Evolutionary conservation across 352 stramenopile genomes (phyloP).

Genomic region (Pythium myriotylum): DNA sequence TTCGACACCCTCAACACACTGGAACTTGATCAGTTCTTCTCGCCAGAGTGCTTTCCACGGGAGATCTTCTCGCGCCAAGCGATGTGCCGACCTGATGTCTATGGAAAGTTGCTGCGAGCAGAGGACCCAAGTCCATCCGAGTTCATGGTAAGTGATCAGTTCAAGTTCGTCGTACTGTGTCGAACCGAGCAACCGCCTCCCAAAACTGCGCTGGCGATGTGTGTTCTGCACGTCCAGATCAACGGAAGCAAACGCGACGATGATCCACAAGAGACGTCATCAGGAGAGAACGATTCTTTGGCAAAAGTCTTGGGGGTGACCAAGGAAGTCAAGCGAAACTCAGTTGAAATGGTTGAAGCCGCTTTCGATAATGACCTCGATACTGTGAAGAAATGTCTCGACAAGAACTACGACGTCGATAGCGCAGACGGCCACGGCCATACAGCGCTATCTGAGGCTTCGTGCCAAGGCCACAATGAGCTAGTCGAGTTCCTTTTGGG

Average conservation of each 20-base stretch:
- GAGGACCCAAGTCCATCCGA: slow-evolving; percentile 43
- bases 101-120: slow-evolving; percentile 43
- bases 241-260: neutral
- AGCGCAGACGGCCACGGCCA: slow-evolving; percentile 85
- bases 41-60: slow-evolving; percentile 58
- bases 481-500: slow-evolving; percentile 74
- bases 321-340: slow-evolving; percentile 77
- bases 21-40: slow-evolving; percentile 84
- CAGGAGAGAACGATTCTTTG: slow-evolving; percentile 33
- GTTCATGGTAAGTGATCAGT: slow-evolving; percentile 85
- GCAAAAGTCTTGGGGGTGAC: slow-evolving; percentile 54
- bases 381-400: slow-evolving; percentile 60
- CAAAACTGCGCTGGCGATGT: slow-evolving; percentile 66
- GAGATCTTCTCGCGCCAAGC: slow-evolving; percentile 70
- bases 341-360: slow-evolving; percentile 81
- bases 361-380: slow-evolving; percentile 89
- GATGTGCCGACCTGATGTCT: slow-evolving; percentile 72
- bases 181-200: slow-evolving; percentile 41
- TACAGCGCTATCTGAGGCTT: slow-evolving; percentile 85
- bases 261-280: slow-evolving; percentile 10
- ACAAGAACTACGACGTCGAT: slow-evolving; percentile 90
- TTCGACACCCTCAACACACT: slow-evolving; percentile 68
- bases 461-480: slow-evolving; percentile 77
- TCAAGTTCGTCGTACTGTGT: slow-evolving; percentile 85
- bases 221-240: slow-evolving; percentile 49